phyloP scores from a whole-genome alignment of 2,329 filamentous ascomycete genomes.

The Rhynchosporium graminicola region DNA sequence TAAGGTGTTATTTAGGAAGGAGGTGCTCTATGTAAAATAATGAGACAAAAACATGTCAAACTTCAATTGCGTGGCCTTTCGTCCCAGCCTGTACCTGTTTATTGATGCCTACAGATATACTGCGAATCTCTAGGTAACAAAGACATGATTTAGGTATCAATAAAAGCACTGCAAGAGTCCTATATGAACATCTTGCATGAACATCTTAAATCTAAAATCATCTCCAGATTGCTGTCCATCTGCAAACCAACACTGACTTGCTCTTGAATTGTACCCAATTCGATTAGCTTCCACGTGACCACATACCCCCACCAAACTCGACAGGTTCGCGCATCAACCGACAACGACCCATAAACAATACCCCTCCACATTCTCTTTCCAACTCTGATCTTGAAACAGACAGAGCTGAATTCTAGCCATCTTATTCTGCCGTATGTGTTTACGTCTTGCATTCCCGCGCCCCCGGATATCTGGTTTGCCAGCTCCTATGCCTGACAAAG shows the following conservation, averaged over 20 bases:
- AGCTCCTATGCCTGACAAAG: slow-evolving; percentile 15
- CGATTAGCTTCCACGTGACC: slow-evolving; percentile 19
- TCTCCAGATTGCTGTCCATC: not conserved
- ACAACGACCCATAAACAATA: slow-evolving; percentile 24
- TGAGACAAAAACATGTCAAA: slow-evolving; percentile 34
- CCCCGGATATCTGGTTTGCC: not conserved
- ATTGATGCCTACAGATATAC: slow-evolving; percentile 8
- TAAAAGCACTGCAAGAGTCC: not conserved
- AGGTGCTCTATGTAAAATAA: slow-evolving; percentile 35
- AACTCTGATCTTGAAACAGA: slow-evolving; percentile 10
- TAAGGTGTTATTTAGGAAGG: slow-evolving; percentile 32
- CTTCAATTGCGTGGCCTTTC: slow-evolving; percentile 22
- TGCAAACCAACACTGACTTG: not conserved
- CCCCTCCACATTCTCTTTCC: slow-evolving; percentile 15
- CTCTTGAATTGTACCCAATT: not conserved
- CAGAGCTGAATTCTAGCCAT: slow-evolving; percentile 13
- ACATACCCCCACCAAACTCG: slow-evolving; percentile 25
- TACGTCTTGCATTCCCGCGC: not conserved
- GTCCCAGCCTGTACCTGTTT: slow-evolving; percentile 12
- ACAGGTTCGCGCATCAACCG: slow-evolving; percentile 20
- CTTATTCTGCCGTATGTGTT: slow-evolving; percentile 13
- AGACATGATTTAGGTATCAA: not conserved
- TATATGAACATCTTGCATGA: not conserved
- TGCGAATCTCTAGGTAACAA: slow-evolving; percentile 10
- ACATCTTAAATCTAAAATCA: not conserved